Evolutionary conservation across 257 asterid species (phyloP), one percentile per base, ranked within the genome.

Genomic region (Penstemon newberryi): DNA sequence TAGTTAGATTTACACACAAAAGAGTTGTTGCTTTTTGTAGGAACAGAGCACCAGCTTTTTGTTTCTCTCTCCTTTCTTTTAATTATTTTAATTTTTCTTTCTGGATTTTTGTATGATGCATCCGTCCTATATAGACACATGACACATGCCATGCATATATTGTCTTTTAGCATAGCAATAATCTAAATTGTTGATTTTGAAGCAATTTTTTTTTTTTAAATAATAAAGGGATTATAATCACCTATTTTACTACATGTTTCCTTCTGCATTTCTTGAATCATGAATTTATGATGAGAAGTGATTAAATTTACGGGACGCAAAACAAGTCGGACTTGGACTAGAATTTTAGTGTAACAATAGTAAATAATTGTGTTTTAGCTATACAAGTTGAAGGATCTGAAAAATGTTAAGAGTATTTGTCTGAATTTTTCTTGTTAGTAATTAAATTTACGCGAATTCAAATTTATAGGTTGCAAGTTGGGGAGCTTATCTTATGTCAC

Each of bases 401-500:
- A 25, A 25, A 25, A 25, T 25, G 33, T 25, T 25, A 25, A 25
- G 33, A 25, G 33, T 25, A 25, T 25, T 25, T 25, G 33, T 25
- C 1, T 61, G 52, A 4, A 61, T 6, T 66, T 67, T 15, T 10
- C 5, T 8, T 44, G 45, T 60, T 47, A 47, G 19, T 46, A 39
- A 1, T 25, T 25, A 25, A 25, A 25, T 66, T 36, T 49, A 4
- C 50, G 60, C 8, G 4, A n/a, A 8, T 10, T 55, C 4, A 57
- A 41, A 56, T 37, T 10, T 37, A 0, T 50, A 91, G 97, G 97
- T 91, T 40, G 97, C 97, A 3, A 91, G 97, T 25, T 91, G 96
- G 96, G 97, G 96, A 71, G 96, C 95, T 25, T 91, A 89, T 71
- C 89, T 91, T 50, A 57, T 89, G 78, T 87, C 97, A 4, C 74